Conservation (phyloP, 108 stramenopile species). For the Discostella pseudostelligera region DNA sequence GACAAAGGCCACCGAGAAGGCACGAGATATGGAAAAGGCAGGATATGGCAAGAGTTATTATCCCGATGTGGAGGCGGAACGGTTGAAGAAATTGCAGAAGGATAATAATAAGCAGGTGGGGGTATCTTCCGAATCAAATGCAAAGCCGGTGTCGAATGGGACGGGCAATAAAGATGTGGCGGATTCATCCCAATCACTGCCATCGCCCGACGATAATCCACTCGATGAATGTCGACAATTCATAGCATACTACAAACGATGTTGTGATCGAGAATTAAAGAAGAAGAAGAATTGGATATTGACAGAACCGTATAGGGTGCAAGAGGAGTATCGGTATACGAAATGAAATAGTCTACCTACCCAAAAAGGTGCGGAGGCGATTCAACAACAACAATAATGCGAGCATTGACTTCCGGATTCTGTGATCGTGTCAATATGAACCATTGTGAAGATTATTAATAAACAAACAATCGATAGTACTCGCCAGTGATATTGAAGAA, state of each 20-base stretch:
- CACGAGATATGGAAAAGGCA: conserved; percentile 83
- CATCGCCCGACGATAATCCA: conserved; percentile 76
- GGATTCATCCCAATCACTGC: conserved; percentile 38
- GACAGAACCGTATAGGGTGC: conserved; percentile 84
- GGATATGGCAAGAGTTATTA: conserved; percentile 77
- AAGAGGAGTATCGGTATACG: conserved; percentile 86
- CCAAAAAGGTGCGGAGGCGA: no score
- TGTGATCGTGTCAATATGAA: no score
- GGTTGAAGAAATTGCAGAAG: conserved; percentile 26
- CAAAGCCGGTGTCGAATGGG: no score
- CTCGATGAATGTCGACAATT: conserved; percentile 73
- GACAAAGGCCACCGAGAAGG: conserved; percentile 75
- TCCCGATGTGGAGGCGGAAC: conserved; percentile 53
- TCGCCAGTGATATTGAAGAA: no score
- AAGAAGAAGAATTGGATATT: conserved; percentile 87
- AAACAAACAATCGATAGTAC: no score
- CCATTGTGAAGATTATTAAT: no score
- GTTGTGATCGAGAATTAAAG: conserved; percentile 82
- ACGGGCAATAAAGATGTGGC: conserved; percentile 39
- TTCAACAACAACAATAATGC: background rate
- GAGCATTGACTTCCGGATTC: background rate
- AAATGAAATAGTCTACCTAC: conserved; percentile 7
- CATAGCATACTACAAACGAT: conserved; percentile 79
- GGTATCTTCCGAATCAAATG: no score
- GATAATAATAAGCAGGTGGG: no score